These are phyloP conservation scores for Leccinum uliginosum DNA, from an alignment of 768 basidiomycete species.

Conservation along the genomic window DNA sequence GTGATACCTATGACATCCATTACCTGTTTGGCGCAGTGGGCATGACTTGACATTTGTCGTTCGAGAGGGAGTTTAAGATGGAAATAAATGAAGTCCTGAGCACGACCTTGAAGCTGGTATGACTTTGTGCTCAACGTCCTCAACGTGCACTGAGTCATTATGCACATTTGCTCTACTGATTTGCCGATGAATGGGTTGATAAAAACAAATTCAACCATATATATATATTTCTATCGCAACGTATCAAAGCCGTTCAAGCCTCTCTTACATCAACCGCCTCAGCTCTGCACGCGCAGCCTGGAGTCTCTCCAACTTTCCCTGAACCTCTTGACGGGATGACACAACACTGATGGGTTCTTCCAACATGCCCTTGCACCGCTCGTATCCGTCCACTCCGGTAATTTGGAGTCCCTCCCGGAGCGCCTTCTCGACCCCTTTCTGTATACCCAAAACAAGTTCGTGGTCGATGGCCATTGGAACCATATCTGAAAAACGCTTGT, in stretches of 20 bases:
- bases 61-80: not conserved
- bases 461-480: conserved; percentile 41
- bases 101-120: not conserved
- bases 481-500: conserved; percentile 43
- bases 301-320: conserved; percentile 49
- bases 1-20: not conserved
- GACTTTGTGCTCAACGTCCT: no score
- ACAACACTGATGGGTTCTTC: conserved; percentile 46
- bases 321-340: conserved; percentile 42
- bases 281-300: conserved; percentile 41
- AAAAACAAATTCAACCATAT: not conserved
- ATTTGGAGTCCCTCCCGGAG: conserved; percentile 50
- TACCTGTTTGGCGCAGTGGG: no score
- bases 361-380: conserved; percentile 48
- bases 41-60: not conserved
- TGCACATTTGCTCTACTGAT: not conserved
- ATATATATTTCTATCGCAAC: not conserved
- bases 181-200: not conserved
- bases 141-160: not conserved
- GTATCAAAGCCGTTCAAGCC: not conserved
- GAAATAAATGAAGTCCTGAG: no score
- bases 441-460: conserved; percentile 41
- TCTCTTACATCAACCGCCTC: conserved; percentile 14
- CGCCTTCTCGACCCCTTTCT: conserved; percentile 40
- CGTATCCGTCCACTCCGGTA: conserved; percentile 41